Percentiles rank a stretch among this genome's conserved stretches.
Conservation (phyloP, 306 rosid genomes). For the Lotus japonicus region DNA sequence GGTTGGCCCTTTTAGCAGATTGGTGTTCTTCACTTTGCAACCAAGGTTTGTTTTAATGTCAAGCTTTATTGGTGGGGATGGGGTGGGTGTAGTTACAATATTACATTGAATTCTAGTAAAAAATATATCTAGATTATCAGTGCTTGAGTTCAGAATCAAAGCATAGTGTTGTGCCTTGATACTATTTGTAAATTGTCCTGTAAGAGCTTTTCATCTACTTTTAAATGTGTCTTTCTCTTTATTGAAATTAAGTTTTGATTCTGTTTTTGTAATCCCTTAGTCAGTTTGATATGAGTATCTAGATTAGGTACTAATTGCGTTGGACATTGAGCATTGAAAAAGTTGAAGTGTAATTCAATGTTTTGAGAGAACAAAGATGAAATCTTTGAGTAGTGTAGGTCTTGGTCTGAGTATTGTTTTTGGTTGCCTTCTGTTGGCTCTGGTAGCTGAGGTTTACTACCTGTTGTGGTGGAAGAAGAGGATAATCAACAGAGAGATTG, state of each 20-base stretch:
- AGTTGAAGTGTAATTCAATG: constrained; percentile 35
- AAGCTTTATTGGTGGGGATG: constrained; percentile 19
- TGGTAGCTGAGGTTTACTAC: constrained; percentile 90
- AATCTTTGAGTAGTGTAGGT: constrained; percentile 89
- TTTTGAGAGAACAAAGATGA: constrained; percentile 56
- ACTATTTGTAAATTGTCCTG: constrained; percentile 6
- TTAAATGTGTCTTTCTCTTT: constrained; percentile 12
- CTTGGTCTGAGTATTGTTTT: constrained; percentile 87
- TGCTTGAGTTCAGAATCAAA: constrained; percentile 16
- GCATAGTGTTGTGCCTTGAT: constrained; percentile 11
- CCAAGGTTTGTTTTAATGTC: constrained; percentile 23
- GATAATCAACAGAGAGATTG: constrained; percentile 58
- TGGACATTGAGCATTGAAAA: neutral
- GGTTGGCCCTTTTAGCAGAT: constrained; percentile 26
- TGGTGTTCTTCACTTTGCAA: constrained; percentile 29
- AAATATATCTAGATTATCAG: constrained; percentile 26
- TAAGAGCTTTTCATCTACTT: constrained; percentile 23
- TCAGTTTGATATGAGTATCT: neutral
- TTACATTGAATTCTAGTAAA: constrained; percentile 11
- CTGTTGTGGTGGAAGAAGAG: constrained; percentile 96
- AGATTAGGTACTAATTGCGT: neutral
- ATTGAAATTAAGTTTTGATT: constrained; percentile 20
- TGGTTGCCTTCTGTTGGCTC: constrained; percentile 84
- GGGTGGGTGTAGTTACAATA: neutral
- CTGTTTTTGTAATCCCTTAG: neutral